Evolutionary conservation across 2,329 filamentous ascomycete species (phyloP).

Genomic region (Botrytis hyacinthi): DNA sequence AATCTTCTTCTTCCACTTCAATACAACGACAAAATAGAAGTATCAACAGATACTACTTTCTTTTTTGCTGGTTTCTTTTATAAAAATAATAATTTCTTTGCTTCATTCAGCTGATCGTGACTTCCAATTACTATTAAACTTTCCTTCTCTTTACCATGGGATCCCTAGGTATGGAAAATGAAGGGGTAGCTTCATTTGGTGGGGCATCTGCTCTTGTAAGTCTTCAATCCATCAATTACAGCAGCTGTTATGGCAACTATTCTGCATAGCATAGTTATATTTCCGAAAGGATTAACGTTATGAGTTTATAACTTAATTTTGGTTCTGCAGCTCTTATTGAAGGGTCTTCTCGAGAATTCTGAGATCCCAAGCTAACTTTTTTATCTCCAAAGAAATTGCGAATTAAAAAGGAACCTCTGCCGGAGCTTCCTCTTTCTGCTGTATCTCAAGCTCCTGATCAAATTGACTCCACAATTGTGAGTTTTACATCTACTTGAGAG

Average conservation of each 20-base stretch:
- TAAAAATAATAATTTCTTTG: background rate
- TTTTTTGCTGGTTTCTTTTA: background rate
- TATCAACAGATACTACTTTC: background rate
- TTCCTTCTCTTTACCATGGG: background rate
- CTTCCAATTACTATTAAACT: background rate
- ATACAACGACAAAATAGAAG: background rate
- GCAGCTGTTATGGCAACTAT: background rate
- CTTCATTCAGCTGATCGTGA: background rate
- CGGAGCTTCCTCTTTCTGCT: background rate
- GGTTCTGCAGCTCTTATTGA: background rate
- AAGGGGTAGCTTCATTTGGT: background rate
- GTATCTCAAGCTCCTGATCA: background rate
- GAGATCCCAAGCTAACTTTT: background rate
- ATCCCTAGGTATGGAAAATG: background rate
- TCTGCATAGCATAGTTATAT: background rate
- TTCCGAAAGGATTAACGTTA: background rate
- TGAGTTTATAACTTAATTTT: background rate
- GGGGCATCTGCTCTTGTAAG: background rate
- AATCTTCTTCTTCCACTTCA: background rate
- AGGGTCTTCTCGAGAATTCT: background rate
- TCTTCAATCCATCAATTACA: background rate
- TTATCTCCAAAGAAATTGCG: background rate
- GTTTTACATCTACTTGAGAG: background rate
- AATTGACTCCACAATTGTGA: background rate
- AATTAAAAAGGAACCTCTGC: background rate